These are phyloP conservation scores for Mycosarcoma maydis DNA, from an alignment of 1,284 basidiomycete species.

Conservation along the genomic window DNA sequence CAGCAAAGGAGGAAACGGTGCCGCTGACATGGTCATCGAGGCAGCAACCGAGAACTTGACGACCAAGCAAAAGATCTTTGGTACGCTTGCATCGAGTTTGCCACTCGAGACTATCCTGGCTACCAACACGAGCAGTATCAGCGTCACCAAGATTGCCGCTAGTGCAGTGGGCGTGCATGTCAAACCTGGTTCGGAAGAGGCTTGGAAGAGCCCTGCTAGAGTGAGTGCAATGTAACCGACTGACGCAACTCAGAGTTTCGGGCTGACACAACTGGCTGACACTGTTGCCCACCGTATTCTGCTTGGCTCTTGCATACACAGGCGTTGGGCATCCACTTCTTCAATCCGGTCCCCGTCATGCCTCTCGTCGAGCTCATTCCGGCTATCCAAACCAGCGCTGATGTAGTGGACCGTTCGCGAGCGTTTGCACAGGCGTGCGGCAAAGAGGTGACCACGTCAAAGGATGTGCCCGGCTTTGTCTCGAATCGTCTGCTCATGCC, in stretches of 20 bases:
- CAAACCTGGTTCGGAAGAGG: slow-evolving; percentile 39
- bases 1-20: slow-evolving; percentile 69
- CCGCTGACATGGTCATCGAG: slow-evolving; percentile 90
- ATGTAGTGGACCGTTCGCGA: slow-evolving; percentile 80
- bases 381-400: slow-evolving; percentile 84
- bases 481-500: slow-evolving; percentile 77
- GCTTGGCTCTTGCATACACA: background rate
- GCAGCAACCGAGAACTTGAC: slow-evolving; percentile 87
- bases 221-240: too few species aligned
- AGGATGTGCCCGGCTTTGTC: slow-evolving; percentile 85
- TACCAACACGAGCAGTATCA: slow-evolving; percentile 92
- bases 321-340: slow-evolving; percentile 81
- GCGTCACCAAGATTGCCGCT: slow-evolving; percentile 90
- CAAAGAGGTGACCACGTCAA: slow-evolving; percentile 71
- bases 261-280: too few species aligned
- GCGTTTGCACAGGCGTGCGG: slow-evolving; percentile 87
- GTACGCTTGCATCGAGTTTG: slow-evolving; percentile 75
- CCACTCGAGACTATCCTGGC: slow-evolving; percentile 83
- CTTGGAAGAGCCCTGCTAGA: slow-evolving; percentile 44
- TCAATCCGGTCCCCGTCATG: slow-evolving; percentile 80
- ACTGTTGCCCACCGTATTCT: too few species aligned
- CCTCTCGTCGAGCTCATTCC: slow-evolving; percentile 92
- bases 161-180: slow-evolving; percentile 52
- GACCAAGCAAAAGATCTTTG: slow-evolving; percentile 84
- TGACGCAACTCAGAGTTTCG: too few species aligned